These are phyloP conservation scores for Parmales sp. DNA, from an alignment of 108 stramenopile genomes.

Conservation along the genomic window DNA sequence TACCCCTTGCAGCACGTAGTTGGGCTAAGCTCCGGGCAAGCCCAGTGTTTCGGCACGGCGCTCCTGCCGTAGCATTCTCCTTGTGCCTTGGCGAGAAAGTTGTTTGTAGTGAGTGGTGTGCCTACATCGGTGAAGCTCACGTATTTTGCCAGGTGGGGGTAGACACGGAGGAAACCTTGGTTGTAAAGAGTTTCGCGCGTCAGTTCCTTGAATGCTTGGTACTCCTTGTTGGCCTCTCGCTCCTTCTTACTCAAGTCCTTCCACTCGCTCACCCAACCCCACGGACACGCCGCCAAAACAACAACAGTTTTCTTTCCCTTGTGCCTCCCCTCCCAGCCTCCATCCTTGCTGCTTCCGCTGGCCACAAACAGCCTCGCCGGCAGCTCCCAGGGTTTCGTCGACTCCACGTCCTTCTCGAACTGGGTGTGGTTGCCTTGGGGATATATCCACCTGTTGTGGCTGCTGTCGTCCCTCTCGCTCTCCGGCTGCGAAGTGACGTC, in stretches of 20 bases:
- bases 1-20: background rate
- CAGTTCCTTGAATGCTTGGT: background rate
- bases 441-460: background rate
- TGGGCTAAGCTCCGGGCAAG: background rate
- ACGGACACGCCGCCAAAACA: background rate
- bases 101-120: background rate
- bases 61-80: background rate
- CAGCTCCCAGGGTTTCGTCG: background rate
- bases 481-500: background rate
- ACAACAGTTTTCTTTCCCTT: background rate
- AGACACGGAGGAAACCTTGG: background rate
- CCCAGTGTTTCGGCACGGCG: background rate
- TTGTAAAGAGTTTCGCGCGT: background rate
- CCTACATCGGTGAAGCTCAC: background rate
- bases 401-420: background rate
- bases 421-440: background rate
- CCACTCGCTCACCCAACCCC: background rate
- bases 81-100: background rate
- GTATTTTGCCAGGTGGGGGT: background rate
- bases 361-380: background rate
- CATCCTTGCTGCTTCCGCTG: background rate
- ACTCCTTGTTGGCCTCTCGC: background rate
- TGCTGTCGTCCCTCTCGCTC: background rate
- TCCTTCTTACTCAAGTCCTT: background rate
- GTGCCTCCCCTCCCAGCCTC: background rate